Evolutionary conservation across 306 rosid species (phyloP).

Genomic region (Luffa acutangula): DNA sequence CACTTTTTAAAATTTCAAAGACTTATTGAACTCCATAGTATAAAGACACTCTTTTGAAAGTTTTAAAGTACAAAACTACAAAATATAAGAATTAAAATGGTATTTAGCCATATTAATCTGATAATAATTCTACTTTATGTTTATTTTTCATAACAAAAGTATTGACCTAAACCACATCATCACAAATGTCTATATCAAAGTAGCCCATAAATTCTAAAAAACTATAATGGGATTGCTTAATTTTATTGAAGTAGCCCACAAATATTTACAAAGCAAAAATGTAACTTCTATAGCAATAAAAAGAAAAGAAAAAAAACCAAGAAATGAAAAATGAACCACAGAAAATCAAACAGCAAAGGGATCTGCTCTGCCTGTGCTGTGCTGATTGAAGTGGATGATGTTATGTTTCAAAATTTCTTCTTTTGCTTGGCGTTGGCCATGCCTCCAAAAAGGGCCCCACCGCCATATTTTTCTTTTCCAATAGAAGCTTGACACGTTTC

Average conservation of each 20-base stretch:
- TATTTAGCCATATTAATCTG: no score
- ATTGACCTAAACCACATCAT: not conserved
- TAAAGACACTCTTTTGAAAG: no score
- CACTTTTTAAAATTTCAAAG: no score
- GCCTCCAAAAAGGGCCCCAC: not conserved
- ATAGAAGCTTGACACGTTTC: not conserved
- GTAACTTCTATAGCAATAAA: not conserved
- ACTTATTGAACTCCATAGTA: no score
- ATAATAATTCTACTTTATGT: no score
- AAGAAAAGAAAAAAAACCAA: not conserved
- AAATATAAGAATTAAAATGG: no score
- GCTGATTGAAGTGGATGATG: not conserved
- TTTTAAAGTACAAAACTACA: no score
- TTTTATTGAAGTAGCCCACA: conserved; percentile 2
- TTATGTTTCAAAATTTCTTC: not conserved
- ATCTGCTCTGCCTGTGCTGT: not conserved
- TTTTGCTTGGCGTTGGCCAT: not conserved
- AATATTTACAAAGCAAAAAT: not conserved
- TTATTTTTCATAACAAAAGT: not conserved
- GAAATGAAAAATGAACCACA: not conserved
- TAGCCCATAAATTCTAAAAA: not conserved
- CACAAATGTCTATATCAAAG: not conserved
- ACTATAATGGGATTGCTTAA: not conserved
- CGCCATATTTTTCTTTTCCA: not conserved
- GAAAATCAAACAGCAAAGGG: not conserved